A percentile compares a stretch with the other conserved stretches of the same genome.
These are phyloP conservation scores for Fusarium sp. DNA, from an alignment of 2,329 filamentous ascomycete genomes.

Conservation along the genomic window DNA sequence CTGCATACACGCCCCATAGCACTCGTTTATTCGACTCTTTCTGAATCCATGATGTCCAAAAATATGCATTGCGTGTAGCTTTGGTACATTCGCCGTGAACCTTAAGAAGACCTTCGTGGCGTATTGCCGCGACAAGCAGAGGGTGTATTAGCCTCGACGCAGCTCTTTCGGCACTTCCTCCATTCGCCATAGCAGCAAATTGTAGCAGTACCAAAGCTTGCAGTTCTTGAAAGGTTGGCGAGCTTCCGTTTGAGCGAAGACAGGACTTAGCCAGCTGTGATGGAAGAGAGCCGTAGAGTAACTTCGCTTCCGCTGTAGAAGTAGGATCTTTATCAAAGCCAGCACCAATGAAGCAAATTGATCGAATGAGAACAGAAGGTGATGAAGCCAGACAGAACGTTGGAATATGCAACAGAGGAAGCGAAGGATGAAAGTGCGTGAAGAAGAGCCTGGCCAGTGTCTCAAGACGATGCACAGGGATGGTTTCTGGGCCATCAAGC, in stretches of 20 bases:
- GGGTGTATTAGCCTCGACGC: not conserved
- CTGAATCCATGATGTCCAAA: not conserved
- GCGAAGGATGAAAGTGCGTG: not conserved
- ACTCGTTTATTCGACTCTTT: not conserved
- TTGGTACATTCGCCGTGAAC: constrained; percentile 1
- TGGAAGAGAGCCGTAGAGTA: not conserved
- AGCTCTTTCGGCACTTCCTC: not conserved
- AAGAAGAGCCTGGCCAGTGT: not conserved
- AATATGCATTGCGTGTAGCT: not conserved
- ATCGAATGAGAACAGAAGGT: not conserved
- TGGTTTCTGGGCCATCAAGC: not conserved
- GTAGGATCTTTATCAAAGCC: not conserved
- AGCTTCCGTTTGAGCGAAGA: not conserved
- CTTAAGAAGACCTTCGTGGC: not conserved
- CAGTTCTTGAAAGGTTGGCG: not conserved
- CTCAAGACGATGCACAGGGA: not conserved
- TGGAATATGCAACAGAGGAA: not conserved
- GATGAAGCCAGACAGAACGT: not conserved
- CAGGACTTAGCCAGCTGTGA: not conserved
- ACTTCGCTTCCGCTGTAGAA: not conserved
- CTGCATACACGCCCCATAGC: not conserved
- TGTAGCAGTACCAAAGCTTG: not conserved
- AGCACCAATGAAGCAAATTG: not conserved
- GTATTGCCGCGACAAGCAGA: not conserved
- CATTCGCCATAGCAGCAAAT: not conserved